phyloP scores from a whole-genome alignment of 2,329 filamentous ascomycete species.

The Hortaea werneckii region DNA sequence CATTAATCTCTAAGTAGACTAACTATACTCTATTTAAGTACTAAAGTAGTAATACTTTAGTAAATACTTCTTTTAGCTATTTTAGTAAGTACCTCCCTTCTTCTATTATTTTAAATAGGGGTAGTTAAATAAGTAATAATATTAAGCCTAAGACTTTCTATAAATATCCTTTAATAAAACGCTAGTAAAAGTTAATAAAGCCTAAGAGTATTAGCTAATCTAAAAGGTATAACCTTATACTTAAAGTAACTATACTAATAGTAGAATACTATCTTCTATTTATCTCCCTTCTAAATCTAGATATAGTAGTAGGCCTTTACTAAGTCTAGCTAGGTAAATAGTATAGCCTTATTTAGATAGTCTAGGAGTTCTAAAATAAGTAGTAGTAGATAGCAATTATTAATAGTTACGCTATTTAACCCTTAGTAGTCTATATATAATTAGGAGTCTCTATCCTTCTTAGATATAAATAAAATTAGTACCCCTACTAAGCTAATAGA shows the following conservation, averaged over 20 bases:
- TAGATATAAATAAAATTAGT: slow-evolving; percentile 16
- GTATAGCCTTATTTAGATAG: slow-evolving; percentile 7
- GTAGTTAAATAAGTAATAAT: slow-evolving; percentile 2
- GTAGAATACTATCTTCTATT: slow-evolving; percentile 17
- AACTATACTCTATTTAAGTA: slow-evolving; percentile 3
- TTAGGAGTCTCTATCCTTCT: slow-evolving; percentile 11
- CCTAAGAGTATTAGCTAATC: slow-evolving; percentile 13
- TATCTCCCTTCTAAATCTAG: slow-evolving; percentile 13
- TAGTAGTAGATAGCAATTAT: slow-evolving; percentile 18
- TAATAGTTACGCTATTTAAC: slow-evolving; percentile 20
- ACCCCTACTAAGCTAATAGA: slow-evolving; percentile 1
- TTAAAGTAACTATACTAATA: slow-evolving; percentile 14
- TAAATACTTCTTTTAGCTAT: slow-evolving; percentile 3
- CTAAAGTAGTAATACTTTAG: background rate
- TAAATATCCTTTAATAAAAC: slow-evolving; percentile 8
- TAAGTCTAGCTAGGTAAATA: slow-evolving; percentile 17
- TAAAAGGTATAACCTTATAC: slow-evolving; percentile 17
- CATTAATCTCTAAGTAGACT: slow-evolving; percentile 2
- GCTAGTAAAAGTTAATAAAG: slow-evolving; percentile 8
- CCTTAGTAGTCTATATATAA: slow-evolving; percentile 17
- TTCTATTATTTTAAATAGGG: slow-evolving; percentile 3
- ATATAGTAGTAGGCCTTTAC: slow-evolving; percentile 16
- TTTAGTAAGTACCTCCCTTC: background rate
- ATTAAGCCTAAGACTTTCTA: slow-evolving; percentile 4
- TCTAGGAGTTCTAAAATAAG: slow-evolving; percentile 15